phyloP scores from a whole-genome alignment of 108 stramenopile species.

The Cyclostephanos tholiformis region DNA sequence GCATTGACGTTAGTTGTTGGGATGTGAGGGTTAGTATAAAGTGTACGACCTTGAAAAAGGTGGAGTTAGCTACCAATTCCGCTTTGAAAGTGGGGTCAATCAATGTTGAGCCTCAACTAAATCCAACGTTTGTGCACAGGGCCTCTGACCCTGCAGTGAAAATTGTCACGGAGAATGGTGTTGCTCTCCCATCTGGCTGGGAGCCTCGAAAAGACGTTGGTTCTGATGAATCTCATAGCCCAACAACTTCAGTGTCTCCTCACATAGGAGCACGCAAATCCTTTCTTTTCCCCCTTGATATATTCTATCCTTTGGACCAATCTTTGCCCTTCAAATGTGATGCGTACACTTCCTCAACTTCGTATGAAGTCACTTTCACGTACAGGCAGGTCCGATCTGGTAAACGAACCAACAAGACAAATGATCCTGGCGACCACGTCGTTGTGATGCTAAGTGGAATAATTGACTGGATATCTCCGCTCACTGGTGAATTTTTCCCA shows the following conservation, averaged over 20 bases:
- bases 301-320: slow-evolving; percentile 61
- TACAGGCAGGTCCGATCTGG: slow-evolving; percentile 37
- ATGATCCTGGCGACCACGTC: slow-evolving; percentile 54
- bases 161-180: slow-evolving; percentile 44
- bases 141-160: slow-evolving; percentile 38
- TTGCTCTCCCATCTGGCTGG: slow-evolving; percentile 69
- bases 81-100: slow-evolving; percentile 3
- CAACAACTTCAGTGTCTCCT: slow-evolving; percentile 24
- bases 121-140: slow-evolving; percentile 37
- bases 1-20: slow-evolving; percentile 53
- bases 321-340: slow-evolving; percentile 15
- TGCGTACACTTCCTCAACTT: slow-evolving; percentile 11
- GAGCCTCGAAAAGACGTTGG: slow-evolving; percentile 42
- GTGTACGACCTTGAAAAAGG: slow-evolving; percentile 36
- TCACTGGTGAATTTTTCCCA: slow-evolving; percentile 55
- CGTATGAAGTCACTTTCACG: slow-evolving; percentile 25
- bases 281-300: slow-evolving; percentile 58
- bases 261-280: slow-evolving; percentile 51
- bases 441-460: slow-evolving; percentile 53
- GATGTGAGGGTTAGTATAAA: slow-evolving; percentile 55
- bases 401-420: slow-evolving; percentile 8
- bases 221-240: slow-evolving; percentile 24
- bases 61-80: slow-evolving; percentile 8
- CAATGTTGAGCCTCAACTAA: slow-evolving; percentile 12
- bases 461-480: slow-evolving; percentile 65